Evolutionary conservation across 2,329 filamentous ascomycete species (phyloP), one percentile per base, ranked within the genome.

Genomic region (Penicillium sp.): DNA sequence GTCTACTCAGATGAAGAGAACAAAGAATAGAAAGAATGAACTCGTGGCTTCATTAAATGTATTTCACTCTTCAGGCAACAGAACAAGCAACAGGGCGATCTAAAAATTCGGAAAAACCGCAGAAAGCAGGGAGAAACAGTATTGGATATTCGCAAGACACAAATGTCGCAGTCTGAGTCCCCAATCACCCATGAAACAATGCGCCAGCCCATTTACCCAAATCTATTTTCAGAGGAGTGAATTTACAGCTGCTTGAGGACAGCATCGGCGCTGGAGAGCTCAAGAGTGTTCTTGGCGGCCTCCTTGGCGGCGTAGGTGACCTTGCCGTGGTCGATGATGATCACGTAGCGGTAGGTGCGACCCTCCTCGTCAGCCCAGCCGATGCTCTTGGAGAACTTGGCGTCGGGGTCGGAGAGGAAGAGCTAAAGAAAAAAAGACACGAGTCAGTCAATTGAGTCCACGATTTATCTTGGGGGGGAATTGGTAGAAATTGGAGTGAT

Each of bases 261-360:
- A 55, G 76, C 70, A 23, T 80, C 78, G 50, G 75, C 79, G 75
- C 78, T 55, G 62, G 61, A 60, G 44, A 81, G 76, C 72, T 81
- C 66, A 37, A 70, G 64, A 58, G 64, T 54, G 62, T 73, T 69
- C 66, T 68, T 71, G 45, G 62, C 81, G 60, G 71, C 73, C 78
- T 95, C 90, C 67, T 84, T 86, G 76, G 88, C 89, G 57, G 89
- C 88, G 74, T 95, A 95, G 68, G 78, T 80, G 68, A 96, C 82
- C 80, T 90, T 93, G 74, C 90, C 90, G 73, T 95, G 80, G 77
- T 92, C 90, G 64, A 95, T 77, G 66, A 92, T 79, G 72, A 96
- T 83, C 66, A 89, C 91, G 78, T 89, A 95, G 60, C 91, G 83
- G 60, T 83, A 85, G 62, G 89, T 91, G 62, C 90, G 83, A 69